A percentile compares a stretch with the other conserved stretches of the same genome.
phyloP scores from a whole-genome alignment of 371 early-diverging fungal genomes.

The Mortierella sp. region DNA sequence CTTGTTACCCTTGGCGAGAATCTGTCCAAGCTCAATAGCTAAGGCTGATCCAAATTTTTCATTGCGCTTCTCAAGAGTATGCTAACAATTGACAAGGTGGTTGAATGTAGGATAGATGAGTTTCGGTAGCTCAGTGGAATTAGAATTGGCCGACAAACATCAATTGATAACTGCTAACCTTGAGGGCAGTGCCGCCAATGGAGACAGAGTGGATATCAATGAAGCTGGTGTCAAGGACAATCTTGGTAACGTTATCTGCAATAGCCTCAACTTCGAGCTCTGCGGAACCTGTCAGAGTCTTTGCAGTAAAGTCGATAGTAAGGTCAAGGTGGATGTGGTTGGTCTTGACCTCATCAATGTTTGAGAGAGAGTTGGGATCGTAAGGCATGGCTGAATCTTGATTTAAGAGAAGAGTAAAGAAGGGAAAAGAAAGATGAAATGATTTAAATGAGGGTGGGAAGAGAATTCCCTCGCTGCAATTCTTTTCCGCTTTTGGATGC shows the following conservation, averaged over 20 bases:
- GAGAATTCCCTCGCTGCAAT: not conserved
- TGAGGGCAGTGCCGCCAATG: constrained; percentile 57
- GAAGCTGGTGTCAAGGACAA: constrained; percentile 87
- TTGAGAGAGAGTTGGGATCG: constrained; percentile 92
- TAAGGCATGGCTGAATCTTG: constrained; percentile 45
- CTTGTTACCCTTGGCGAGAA: constrained; percentile 59
- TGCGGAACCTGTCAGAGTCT: constrained; percentile 80
- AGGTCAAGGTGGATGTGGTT: constrained; percentile 83
- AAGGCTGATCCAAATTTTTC: constrained; percentile 82
- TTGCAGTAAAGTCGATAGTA: constrained; percentile 79
- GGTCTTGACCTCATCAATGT: constrained; percentile 78
- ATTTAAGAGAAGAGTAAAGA: constrained; percentile 6
- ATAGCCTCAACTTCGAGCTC: constrained; percentile 68
- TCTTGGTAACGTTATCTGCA: constrained; percentile 64
- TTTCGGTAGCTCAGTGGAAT: not conserved
- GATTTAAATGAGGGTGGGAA: not conserved
- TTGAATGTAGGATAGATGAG: not conserved
- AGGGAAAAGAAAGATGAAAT: constrained; percentile 5
- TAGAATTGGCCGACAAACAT: not conserved
- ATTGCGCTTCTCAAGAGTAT: constrained; percentile 67
- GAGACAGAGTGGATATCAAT: constrained; percentile 69
- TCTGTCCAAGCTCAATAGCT: constrained; percentile 66
- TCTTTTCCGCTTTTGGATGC: constrained; percentile 2
- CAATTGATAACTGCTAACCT: constrained; percentile 57
- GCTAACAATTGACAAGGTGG: constrained; percentile 59